Base-by-base conservation (phyloP, 2,329 filamentous ascomycete genomes). In the Cryphonectria nitschkei region DNA sequence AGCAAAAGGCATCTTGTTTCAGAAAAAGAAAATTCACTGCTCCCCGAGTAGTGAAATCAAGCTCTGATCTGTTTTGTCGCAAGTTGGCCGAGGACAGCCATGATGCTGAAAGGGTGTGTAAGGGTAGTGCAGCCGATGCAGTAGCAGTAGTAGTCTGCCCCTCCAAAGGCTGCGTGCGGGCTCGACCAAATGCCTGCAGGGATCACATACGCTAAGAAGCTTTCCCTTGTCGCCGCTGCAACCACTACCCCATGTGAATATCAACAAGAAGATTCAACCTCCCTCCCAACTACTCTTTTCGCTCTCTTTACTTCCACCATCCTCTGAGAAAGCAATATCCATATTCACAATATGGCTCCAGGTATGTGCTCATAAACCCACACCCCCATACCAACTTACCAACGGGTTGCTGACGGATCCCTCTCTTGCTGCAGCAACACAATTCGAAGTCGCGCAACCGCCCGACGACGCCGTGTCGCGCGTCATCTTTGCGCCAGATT, bases 391-490 rank as follows among this genome's bases (percentile, higher is more conserved):
- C 1, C 13, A 50, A n/a, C 19, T n/a, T 9, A 50, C 22, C 9
- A 32, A 4, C 29, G 7, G 52, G 26, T 22, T 67, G 64, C 75
- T 78, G 70, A 80, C 72, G 32, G 32, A 39, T 26, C 29, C 22
- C 19, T 50, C 43, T 19, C 43, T 50, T 5, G 22, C 19, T 41
- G 56, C 73, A 90, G 88, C 87, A 80, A 85, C 90, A 75, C 94
- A 97, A 86, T 95, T 93, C 83, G 92, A 96, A 81, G 88, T 98
- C 78, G 87, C 90, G 72, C 89, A 93, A 76, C 91, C 94, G 63
- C 96, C 96, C 14, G 88, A 87, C 75, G 96, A 99, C 82, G 93
- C 92, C 76, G 92, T 98, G 77, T 97, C 95, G 64, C 87, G 94
- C 34, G 85, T 98, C 77, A 90, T 90, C 78, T 99, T 97, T 85